Evolutionary conservation across 306 rosid genomes (phyloP).

Genomic region (Prunus campanulata): DNA sequence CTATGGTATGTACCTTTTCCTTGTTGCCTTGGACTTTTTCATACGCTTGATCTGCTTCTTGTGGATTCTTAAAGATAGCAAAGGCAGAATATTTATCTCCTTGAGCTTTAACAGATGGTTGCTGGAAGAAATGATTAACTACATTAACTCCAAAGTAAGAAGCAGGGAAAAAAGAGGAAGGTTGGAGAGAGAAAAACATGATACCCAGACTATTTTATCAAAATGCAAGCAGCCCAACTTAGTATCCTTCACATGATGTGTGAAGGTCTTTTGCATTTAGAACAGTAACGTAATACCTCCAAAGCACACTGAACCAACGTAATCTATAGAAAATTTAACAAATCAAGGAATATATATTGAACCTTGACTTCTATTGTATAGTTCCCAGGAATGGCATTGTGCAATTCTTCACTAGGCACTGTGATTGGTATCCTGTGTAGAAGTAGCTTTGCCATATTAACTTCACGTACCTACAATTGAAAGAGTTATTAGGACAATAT

Average conservation of each 20-base stretch:
- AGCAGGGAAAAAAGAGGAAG: neutral
- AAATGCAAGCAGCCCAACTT: neutral
- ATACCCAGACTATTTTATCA: neutral
- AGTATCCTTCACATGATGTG: neutral
- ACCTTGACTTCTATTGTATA: slow-evolving; percentile 65
- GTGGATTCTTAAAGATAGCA: slow-evolving; percentile 52
- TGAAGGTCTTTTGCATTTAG: neutral
- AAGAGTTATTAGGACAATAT: slow-evolving; percentile 2
- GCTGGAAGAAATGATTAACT: slow-evolving; percentile 35
- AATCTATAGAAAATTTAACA: slow-evolving; percentile 7
- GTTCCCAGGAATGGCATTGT: slow-evolving; percentile 49
- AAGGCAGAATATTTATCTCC: slow-evolving; percentile 50
- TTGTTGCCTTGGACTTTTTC: slow-evolving; percentile 46
- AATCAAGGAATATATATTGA: slow-evolving; percentile 15
- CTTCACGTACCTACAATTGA: slow-evolving; percentile 44
- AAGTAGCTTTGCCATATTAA: slow-evolving; percentile 55
- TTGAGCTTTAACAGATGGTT: slow-evolving; percentile 46
- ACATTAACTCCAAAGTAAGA: neutral
- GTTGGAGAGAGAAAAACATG: slow-evolving; percentile 1
- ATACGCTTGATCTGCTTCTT: slow-evolving; percentile 61
- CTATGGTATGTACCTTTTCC: slow-evolving; percentile 39
- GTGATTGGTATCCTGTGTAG: slow-evolving; percentile 59
- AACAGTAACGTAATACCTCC: neutral
- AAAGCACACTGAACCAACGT: neutral
- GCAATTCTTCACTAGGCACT: slow-evolving; percentile 47